Evolutionary conservation across 2,329 filamentous ascomycete species (phyloP).

Genomic region (Anisogramma anomala): DNA sequence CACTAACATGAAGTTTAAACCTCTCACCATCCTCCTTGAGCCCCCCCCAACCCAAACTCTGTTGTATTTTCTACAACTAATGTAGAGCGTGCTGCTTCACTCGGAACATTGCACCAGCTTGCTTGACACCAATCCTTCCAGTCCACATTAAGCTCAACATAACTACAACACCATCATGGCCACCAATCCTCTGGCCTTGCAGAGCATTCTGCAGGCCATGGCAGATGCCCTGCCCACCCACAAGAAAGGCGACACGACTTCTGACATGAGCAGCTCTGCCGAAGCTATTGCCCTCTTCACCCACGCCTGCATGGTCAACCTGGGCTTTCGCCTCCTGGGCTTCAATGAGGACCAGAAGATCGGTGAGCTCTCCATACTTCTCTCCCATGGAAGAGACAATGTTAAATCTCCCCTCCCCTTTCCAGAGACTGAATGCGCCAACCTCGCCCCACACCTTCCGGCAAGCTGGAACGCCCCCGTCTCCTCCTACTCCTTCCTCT

Average conservation of each 20-base stretch:
- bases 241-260: conserved; percentile 38
- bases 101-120: no score
- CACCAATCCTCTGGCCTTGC: conserved; percentile 29
- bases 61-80: no score
- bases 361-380: conserved; percentile 33
- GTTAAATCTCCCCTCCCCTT: no score
- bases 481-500: conserved; percentile 69
- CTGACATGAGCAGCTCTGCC: conserved; percentile 57
- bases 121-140: no score
- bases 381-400: not conserved
- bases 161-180: conserved; percentile 3
- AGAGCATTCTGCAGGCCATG: conserved; percentile 43
- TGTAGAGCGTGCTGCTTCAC: no score
- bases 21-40: no score
- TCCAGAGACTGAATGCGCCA: conserved; percentile 44
- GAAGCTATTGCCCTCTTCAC: conserved; percentile 76
- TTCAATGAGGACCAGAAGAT: conserved; percentile 73
- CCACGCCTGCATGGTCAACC: conserved; percentile 70
- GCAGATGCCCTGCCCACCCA: conserved; percentile 48
- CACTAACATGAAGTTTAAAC: no score
- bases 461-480: conserved; percentile 67
- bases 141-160: no score
- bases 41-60: no score
- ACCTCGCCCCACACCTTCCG: conserved; percentile 54
- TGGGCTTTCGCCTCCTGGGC: conserved; percentile 71